Base-by-base conservation (phyloP, 2,329 filamentous ascomycete genomes). In the Aspergillus uvarum region DNA sequence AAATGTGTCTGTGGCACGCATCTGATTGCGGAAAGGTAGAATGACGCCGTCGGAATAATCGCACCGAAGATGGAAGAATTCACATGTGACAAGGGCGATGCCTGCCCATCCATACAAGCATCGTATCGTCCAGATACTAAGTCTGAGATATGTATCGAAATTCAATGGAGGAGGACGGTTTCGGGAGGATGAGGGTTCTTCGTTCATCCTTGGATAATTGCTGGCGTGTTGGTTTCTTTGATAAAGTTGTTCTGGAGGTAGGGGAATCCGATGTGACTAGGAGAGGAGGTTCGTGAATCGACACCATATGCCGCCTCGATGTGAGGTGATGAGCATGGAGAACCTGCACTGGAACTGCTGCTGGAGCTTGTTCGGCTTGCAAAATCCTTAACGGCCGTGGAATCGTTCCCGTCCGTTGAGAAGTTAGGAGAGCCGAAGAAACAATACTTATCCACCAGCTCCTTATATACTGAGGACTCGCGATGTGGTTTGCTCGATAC, bases 391-490 rank as follows among this genome's bases (percentile, higher is more conserved):
- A 19, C 14, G 24, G 44, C 59, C 12, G 54, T 54, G 3, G 57
- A 47, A 21, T 42, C 51, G 32, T 48, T 53, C 11, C 38, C 47
- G 4, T 58, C 59, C 11, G 54, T 51, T 19, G 77, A 74, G 47
- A 70, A 72, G 69, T 79, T 80, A 38, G 76, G 73, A 56, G 81
- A 82, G 59, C 82, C 82, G 75, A 80, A 84, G 87, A 98, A 99
- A 85, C 95, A 99, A 84, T 96, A 99, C 82, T 96, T 97, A 82
- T 96, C 93, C 77, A 99, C 90, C 66, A 99, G 85, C 79, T 99
- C 95, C 79, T 96, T 91, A 76, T 99, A 98, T 61, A 94, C 93
- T 62, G 91, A 88, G 65, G 92, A 96, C 62, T 93, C 86, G 66
- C 96, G 88, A 71, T 85, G 83, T 49, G 88, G 87, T 71, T 89